Base-by-base conservation (phyloP, 2,329 filamentous ascomycete genomes). In the Neophaeococcomyces mojaviensis region DNA sequence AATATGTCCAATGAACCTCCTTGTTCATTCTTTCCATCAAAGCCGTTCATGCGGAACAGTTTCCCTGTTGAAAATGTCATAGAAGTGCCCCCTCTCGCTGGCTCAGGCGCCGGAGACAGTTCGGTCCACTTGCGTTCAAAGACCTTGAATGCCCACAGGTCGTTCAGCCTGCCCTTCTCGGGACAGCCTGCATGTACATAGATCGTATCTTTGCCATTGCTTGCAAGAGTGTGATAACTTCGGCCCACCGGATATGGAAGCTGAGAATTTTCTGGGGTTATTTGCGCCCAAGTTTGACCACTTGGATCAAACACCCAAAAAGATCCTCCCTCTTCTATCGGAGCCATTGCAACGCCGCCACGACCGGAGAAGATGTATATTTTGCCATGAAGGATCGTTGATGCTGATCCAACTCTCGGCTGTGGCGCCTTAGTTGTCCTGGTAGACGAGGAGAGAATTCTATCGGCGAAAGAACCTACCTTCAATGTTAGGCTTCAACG, bases 321-420 rank as follows among this genome's bases (percentile, higher is more conserved):
- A 2, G 79, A 72, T 13, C 88, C 88, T 9, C 70, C 63, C 58
- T 94, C 88, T 43, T 89, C 78, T 9, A 94, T 70, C 1, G 86
- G 79, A 1, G 76, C 69, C 77, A 86, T 82, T 22, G 78, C 79
- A 2, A 72, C 65, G 0, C 84, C 84, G 28, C 83, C 82, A 36
- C 86, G 80, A 8, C 88, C 88, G 39, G 86, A 88, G 64, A 89
- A 94, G 34, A 94, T 53, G 65, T 90, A 90, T 57, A 94, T 80
- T 18, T 79, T 80, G 36, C 76, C 74, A 48, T 81, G 74, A 48
- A 92, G 76, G 1, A 79, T 74, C 10, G 82, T 77, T 0, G 82
- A 78, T 28, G 86, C 82, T 54, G 87, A 78, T 16, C 88, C 88
- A 28, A 28, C 24, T 10, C 24, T 5, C 24, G 24, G 24, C 5